Evolutionary conservation across 2,329 filamentous ascomycete species (phyloP), one percentile per base, ranked within the genome.

Genomic region (Leptographium radiaticola): DNA sequence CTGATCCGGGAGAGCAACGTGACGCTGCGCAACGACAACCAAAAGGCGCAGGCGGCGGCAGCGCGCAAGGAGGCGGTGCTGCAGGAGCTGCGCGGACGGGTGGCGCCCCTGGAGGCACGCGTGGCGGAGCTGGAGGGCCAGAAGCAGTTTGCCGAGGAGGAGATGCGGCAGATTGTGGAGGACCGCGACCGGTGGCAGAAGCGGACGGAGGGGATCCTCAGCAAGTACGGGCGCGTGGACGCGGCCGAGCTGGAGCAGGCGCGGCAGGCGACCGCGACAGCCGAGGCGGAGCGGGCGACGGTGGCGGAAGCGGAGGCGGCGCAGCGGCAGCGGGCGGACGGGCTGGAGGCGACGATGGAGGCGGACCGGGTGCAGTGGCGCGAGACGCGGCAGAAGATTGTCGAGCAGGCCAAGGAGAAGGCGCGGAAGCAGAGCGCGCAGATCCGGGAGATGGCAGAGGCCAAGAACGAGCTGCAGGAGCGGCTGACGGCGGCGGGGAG

Each of bases 111-210:
- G 6, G 82, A 93, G 62, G 93, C 93, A 11, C 85, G 82, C 57
- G 83, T 96, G 44, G 77, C 83, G 12, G 89, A 95, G 63, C 75
- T 97, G 15, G 87, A 94, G 65, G 89, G 85, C 56, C 81, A 91
- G 57, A 77, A 88, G 58, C 81, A 85, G 57, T 87, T 85, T 59
- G 86, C 90, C 62, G 85, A 94, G 60, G 89, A 89, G 13, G 91
- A 97, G 65, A 80, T 96, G 64, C 88, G 87, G 63, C 79, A 96
- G 58, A 76, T 97, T 11, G 86, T 94, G 60, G 86, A 93, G 62
- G 91, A 97, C 65, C 84, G 93, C 16, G 91, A 97, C 65, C 81
- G 88, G 55, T 96, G 91, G 87, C 89, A 95, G 69, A 91, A 96
- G 73, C 85, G 93, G 30, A 94, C 89, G 1, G 89, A 97, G 65